These are phyloP conservation scores for Aspergillus baeticus DNA, from an alignment of 495 filamentous ascomycete genomes.

Conservation along the genomic window DNA sequence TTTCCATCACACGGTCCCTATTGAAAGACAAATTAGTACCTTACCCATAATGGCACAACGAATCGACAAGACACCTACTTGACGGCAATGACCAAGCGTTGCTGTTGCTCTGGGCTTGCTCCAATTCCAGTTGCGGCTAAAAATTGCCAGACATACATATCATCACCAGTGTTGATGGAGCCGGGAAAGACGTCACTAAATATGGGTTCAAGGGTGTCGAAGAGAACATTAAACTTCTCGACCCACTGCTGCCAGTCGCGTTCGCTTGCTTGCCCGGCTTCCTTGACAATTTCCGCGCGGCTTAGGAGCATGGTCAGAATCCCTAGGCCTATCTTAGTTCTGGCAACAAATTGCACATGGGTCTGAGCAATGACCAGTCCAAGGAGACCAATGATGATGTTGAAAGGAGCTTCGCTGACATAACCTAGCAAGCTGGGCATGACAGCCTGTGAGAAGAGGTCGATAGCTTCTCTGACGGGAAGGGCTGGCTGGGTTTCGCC, in stretches of 20 bases:
- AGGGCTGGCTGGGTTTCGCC: slow-evolving; percentile 67
- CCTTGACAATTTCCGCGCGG: slow-evolving; percentile 88
- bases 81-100: slow-evolving; percentile 87
- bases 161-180: slow-evolving; percentile 75
- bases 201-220: slow-evolving; percentile 79
- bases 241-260: slow-evolving; percentile 82
- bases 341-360: slow-evolving; percentile 74
- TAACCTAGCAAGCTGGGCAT: slow-evolving; percentile 87
- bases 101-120: slow-evolving; percentile 89
- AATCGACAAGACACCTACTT: slow-evolving; percentile 57
- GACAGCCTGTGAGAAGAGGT: slow-evolving; percentile 81
- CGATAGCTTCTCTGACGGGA: slow-evolving; percentile 81
- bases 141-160: slow-evolving; percentile 98
- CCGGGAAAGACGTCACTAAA: slow-evolving; percentile 84
- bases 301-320: slow-evolving; percentile 95
- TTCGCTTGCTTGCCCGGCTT: slow-evolving; percentile 65
- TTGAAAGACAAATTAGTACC: slow-evolving; percentile 18
- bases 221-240: slow-evolving; percentile 77
- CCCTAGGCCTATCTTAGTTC: slow-evolving; percentile 79
- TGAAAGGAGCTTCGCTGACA: slow-evolving; percentile 84
- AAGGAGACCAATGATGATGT: slow-evolving; percentile 84
- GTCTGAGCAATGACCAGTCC: slow-evolving; percentile 79
- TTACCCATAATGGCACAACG: background rate
- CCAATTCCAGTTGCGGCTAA: slow-evolving; percentile 90
- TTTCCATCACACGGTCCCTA: slow-evolving; percentile 95